Conservation (phyloP, 768 basidiomycete genomes). For the Gloeopeniophorella convolvens region DNA sequence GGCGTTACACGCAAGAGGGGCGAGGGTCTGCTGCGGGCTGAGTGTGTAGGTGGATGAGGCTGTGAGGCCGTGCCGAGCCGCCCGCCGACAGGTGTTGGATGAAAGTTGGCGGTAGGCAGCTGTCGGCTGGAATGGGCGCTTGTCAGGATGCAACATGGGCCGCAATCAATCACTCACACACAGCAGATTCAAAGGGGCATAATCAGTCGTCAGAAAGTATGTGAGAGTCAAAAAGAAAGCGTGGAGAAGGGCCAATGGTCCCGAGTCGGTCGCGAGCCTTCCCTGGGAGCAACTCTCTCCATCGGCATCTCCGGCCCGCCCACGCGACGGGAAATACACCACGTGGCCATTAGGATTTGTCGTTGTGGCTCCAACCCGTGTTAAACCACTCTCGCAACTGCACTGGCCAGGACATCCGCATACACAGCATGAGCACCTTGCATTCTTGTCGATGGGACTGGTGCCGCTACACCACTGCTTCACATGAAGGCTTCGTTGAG, state of each 20-base stretch:
- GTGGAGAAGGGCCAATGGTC: too few relatives aligned
- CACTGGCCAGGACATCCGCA: not conserved
- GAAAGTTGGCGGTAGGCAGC: not conserved
- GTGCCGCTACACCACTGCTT: constrained; percentile 12
- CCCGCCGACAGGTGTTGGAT: not conserved
- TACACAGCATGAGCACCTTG: not conserved
- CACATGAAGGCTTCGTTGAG: constrained; percentile 6
- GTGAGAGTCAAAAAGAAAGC: too few relatives aligned
- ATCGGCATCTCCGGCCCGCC: too few relatives aligned
- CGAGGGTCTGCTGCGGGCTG: not conserved
- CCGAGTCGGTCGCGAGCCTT: too few relatives aligned
- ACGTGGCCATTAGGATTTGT: too few relatives aligned
- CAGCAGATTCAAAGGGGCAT: not conserved
- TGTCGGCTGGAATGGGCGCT: constrained; percentile 3
- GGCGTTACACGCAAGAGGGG: not conserved
- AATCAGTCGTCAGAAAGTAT: too few relatives aligned
- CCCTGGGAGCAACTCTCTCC: too few relatives aligned
- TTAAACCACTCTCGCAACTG: not conserved
- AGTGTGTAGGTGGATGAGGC: not conserved
- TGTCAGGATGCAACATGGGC: not conserved
- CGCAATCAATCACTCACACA: not conserved
- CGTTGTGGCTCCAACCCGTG: not conserved
- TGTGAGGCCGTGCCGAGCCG: not conserved
- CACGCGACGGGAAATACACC: too few relatives aligned
- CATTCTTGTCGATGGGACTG: constrained; percentile 19